Evolutionary conservation across 192 early-diverging fungal genomes (phyloP).

Genomic region (Dissophora ornata): DNA sequence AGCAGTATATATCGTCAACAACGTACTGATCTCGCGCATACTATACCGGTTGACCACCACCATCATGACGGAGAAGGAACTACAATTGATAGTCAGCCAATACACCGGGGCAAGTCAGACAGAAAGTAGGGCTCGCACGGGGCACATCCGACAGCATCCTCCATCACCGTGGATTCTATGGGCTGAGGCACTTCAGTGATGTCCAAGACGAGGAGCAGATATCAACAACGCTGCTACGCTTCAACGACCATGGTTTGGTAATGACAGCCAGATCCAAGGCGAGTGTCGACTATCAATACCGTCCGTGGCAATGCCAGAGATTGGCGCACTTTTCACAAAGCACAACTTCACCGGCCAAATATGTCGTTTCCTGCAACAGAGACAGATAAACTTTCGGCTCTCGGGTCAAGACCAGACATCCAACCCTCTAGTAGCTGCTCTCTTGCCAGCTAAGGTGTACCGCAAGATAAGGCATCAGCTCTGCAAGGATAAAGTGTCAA

Average conservation of each 20-base stretch:
- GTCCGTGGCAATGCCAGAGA: background rate
- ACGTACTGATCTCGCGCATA: slow-evolving; percentile 23
- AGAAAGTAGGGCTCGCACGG: background rate
- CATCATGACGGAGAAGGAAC: background rate
- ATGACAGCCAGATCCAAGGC: slow-evolving; percentile 12
- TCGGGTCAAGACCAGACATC: background rate
- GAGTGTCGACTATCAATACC: slow-evolving; percentile 5
- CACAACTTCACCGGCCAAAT: slow-evolving; percentile 19
- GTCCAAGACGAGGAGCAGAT: slow-evolving; percentile 22
- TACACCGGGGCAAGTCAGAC: slow-evolving; percentile 1
- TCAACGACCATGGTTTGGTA: slow-evolving; percentile 15
- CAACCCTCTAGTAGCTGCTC: background rate
- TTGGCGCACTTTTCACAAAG: background rate
- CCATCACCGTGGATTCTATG: slow-evolving; percentile 25
- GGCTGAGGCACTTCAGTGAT: slow-evolving; percentile 14
- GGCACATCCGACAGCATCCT: slow-evolving; percentile 20
- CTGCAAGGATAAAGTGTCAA: background rate
- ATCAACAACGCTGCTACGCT: slow-evolving; percentile 11
- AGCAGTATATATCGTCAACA: slow-evolving; percentile 32
- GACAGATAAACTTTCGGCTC: background rate
- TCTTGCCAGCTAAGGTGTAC: slow-evolving; percentile 8
- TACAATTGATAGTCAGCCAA: background rate
- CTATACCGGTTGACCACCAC: slow-evolving; percentile 21
- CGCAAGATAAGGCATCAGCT: background rate
- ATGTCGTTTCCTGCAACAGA: slow-evolving; percentile 1